Conservation (phyloP, 345 rosid genomes). For the Populus tremula region DNA sequence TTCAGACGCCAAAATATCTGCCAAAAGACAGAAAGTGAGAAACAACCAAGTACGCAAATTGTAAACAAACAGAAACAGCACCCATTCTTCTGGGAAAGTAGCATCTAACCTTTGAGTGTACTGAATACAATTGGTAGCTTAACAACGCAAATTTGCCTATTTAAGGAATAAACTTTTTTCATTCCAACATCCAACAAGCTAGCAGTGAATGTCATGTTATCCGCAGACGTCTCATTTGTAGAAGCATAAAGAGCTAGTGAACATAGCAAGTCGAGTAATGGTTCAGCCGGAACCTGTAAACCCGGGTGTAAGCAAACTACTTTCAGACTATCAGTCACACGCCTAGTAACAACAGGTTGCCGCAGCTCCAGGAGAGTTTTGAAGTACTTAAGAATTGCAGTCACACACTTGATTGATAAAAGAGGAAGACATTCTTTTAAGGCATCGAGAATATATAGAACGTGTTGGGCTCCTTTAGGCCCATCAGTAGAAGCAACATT, state of each 20-base stretch:
- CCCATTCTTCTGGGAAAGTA: not conserved
- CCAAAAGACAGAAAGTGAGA: conserved; percentile 20
- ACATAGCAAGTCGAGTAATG: conserved; percentile 59
- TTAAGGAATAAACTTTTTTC: conserved; percentile 57
- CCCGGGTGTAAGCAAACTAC: conserved; percentile 52
- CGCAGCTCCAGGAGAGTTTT: conserved; percentile 59
- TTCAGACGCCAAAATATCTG: conserved; percentile 84
- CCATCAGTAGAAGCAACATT: conserved; percentile 44
- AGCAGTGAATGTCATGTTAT: conserved; percentile 66
- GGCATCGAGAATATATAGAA: conserved; percentile 59
- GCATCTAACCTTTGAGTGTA: conserved; percentile 67
- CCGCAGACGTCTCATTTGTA: conserved; percentile 59
- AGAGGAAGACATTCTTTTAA: conserved; percentile 77
- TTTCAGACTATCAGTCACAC: conserved; percentile 67
- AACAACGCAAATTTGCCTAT: conserved; percentile 57
- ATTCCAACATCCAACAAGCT: conserved; percentile 77
- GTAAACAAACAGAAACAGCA: not conserved
- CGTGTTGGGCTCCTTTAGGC: conserved; percentile 73
- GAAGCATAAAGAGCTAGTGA: conserved; percentile 53
- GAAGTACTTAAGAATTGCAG: conserved; percentile 56
- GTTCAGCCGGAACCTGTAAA: conserved; percentile 60
- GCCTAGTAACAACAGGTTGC: conserved; percentile 62
- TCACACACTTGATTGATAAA: conserved; percentile 53
- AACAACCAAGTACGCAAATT: not conserved
- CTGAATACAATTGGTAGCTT: conserved; percentile 73